Conservation (phyloP, 2,329 filamentous ascomycete genomes). For the Bipolaris cookei region DNA sequence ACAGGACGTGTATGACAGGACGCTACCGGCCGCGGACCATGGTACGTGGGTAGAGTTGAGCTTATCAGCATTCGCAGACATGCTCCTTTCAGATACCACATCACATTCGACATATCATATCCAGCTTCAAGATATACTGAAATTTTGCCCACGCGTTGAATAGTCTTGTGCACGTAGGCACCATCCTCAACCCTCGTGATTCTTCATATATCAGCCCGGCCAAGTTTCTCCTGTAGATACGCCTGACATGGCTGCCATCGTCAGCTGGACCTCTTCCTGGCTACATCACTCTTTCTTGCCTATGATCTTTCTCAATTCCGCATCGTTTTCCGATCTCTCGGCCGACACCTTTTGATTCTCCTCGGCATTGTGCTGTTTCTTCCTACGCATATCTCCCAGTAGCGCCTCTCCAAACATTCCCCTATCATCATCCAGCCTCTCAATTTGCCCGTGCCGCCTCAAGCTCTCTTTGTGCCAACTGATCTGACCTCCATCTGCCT, state of each 20-base stretch:
- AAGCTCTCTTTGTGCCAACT: slow-evolving; percentile 62
- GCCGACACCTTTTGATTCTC: slow-evolving; percentile 36
- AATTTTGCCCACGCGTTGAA: neutral
- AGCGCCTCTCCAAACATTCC: slow-evolving; percentile 44
- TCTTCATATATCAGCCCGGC: neutral
- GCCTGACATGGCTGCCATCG: neutral
- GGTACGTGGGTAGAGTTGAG: slow-evolving; percentile 1
- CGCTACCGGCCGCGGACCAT: slow-evolving; percentile 34
- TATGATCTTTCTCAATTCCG: slow-evolving; percentile 48
- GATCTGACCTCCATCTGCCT: slow-evolving; percentile 63
- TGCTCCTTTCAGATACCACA: neutral
- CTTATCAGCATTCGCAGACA: neutral
- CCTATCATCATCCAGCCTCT: slow-evolving; percentile 51
- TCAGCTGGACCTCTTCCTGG: neutral
- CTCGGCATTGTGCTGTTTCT: slow-evolving; percentile 32
- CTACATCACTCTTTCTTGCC: slow-evolving; percentile 38
- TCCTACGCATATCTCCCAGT: slow-evolving; percentile 42
- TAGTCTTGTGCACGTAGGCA: too few species aligned
- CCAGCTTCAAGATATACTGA: neutral
- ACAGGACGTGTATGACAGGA: slow-evolving; percentile 14
- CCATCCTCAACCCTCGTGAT: neutral
- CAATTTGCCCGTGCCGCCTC: slow-evolving; percentile 59
- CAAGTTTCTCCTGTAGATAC: neutral
- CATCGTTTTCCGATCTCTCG: slow-evolving; percentile 47
- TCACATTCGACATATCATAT: neutral